These are phyloP conservation scores for Didymella keratinophila DNA, from an alignment of 2,329 filamentous ascomycete genomes.

Conservation along the genomic window DNA sequence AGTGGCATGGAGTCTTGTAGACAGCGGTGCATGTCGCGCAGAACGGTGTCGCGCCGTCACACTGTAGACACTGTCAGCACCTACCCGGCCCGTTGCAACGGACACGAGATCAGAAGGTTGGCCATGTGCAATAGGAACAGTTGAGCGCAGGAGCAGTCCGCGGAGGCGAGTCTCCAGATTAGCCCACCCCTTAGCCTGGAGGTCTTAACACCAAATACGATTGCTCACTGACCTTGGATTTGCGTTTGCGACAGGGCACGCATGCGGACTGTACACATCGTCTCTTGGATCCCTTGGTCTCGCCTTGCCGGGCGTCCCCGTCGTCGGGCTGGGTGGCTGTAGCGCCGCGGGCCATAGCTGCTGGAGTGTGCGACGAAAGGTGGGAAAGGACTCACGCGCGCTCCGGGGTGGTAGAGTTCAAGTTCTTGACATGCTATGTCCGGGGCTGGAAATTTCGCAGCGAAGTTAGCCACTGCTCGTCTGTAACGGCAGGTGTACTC, in stretches of 20 bases:
- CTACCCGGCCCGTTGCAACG: slow-evolving; percentile 1
- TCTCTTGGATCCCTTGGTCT: slow-evolving; percentile 44
- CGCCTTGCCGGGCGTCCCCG: slow-evolving; percentile 30
- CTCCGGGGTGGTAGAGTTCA: slow-evolving; percentile 27
- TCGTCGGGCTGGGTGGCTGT: slow-evolving; percentile 33
- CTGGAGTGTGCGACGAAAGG: slow-evolving; percentile 21
- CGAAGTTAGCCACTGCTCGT: slow-evolving; percentile 14
- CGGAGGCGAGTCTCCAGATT: slow-evolving; percentile 28
- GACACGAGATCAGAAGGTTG: neutral
- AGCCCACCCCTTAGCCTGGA: slow-evolving; percentile 14
- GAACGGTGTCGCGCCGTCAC: slow-evolving; percentile 58
- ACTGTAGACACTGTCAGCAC: slow-evolving; percentile 49
- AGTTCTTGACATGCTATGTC: slow-evolving; percentile 29
- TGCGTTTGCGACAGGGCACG: slow-evolving; percentile 60
- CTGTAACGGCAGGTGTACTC: slow-evolving; percentile 11
- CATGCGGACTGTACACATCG: slow-evolving; percentile 53
- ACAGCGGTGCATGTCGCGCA: slow-evolving; percentile 62
- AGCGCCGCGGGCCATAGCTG: slow-evolving; percentile 41
- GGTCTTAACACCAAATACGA: neutral
- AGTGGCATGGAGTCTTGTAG: slow-evolving; percentile 59
- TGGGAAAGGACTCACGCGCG: slow-evolving; percentile 22
- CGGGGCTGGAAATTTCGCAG: slow-evolving; percentile 6
- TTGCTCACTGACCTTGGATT: slow-evolving; percentile 55
- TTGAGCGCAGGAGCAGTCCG: slow-evolving; percentile 23
- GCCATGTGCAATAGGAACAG: slow-evolving; percentile 4